These are phyloP conservation scores for Neonectria sp. DNA, from an alignment of 2,329 filamentous ascomycete species.

Conservation along the genomic window DNA sequence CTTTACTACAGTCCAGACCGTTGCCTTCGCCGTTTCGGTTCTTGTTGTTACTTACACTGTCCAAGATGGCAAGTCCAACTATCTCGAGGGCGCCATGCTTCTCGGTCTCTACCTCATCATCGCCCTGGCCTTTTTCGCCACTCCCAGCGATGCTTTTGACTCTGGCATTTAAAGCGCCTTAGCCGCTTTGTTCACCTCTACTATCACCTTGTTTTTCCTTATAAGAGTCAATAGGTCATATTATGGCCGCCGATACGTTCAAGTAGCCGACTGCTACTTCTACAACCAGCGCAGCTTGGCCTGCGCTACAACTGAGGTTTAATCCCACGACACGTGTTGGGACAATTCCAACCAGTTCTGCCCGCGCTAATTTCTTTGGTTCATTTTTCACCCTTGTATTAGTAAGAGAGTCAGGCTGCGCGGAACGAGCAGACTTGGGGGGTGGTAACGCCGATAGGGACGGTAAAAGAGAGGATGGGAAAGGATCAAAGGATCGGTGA, in stretches of 20 bases:
- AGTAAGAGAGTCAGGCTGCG: slow-evolving; percentile 34
- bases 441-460: slow-evolving; percentile 1
- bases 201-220: neutral
- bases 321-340: neutral
- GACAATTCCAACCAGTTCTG: slow-evolving; percentile 15
- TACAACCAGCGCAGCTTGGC: neutral
- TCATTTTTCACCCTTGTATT: slow-evolving; percentile 44
- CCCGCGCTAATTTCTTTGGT: slow-evolving; percentile 27
- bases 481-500: slow-evolving; percentile 11
- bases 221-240: neutral
- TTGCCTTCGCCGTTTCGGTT: slow-evolving; percentile 82
- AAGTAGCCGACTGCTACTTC: neutral
- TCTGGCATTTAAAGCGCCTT: slow-evolving; percentile 39
- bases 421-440: slow-evolving; percentile 23
- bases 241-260: neutral
- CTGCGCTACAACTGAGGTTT: slow-evolving; percentile 5
- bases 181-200: neutral
- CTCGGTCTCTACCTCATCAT: slow-evolving; percentile 71
- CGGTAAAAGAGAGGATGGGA: slow-evolving; percentile 13
- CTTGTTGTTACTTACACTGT: slow-evolving; percentile 83
- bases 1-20: slow-evolving; percentile 73
- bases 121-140: slow-evolving; percentile 72
- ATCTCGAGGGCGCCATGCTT: slow-evolving; percentile 83
- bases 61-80: slow-evolving; percentile 87
- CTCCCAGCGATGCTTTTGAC: slow-evolving; percentile 64